Conservation (phyloP, 2,329 filamentous ascomycete species). For the Aspergillus glaucus region DNA sequence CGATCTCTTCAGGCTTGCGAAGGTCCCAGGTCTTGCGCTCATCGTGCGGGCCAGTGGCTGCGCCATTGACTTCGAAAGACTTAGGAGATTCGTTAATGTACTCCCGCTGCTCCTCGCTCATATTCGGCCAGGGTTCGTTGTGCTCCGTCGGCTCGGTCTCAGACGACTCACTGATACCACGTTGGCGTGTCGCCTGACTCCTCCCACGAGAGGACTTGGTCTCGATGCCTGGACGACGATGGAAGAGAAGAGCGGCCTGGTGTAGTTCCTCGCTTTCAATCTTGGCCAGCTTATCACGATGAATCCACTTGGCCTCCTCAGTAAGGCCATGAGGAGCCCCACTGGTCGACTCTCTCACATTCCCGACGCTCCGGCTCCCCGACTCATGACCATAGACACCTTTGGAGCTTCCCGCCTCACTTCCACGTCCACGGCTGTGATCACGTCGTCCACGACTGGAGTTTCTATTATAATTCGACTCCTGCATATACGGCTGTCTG, state of each 20-base stretch:
- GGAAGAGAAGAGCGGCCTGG: constrained; percentile 41
- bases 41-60: constrained; percentile 34
- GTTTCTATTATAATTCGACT: constrained; percentile 19
- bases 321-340: constrained; percentile 14
- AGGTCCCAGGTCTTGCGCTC: constrained; percentile 61
- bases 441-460: constrained; percentile 29
- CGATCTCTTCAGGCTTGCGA: constrained; percentile 70
- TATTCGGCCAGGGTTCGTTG: constrained; percentile 28
- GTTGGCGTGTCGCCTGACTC: constrained; percentile 31
- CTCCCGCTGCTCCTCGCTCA: constrained; percentile 29
- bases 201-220: constrained; percentile 32
- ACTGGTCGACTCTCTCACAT: constrained; percentile 18
- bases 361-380: constrained; percentile 15
- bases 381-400: constrained; percentile 30
- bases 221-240: constrained; percentile 29
- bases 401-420: constrained; percentile 33
- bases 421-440: constrained; percentile 28
- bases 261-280: constrained; percentile 48
- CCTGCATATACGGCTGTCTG: constrained; percentile 23
- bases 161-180: constrained; percentile 21
- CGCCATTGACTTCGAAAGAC: constrained; percentile 33
- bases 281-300: constrained; percentile 45
- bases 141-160: constrained; percentile 22
- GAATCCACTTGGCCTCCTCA: constrained; percentile 42
- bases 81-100: constrained; percentile 22